phyloP scores from a whole-genome alignment of 106 monocot genomes.

The Chionographis japonica region DNA sequence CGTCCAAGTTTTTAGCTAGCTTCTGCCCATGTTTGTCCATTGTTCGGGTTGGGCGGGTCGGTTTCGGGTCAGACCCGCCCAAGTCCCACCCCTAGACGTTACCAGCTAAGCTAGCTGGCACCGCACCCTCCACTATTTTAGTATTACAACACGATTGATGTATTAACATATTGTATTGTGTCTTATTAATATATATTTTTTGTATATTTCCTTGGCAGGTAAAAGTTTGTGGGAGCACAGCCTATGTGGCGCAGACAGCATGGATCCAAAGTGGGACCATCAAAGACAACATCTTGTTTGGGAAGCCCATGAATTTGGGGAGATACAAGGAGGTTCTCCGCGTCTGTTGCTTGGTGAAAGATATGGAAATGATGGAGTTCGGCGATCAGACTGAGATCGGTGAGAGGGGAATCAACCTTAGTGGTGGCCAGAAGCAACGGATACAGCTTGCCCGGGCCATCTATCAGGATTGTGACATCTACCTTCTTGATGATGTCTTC shows the following conservation, averaged over 20 bases:
- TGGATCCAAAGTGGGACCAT: slow-evolving; percentile 99
- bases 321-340: slow-evolving; percentile 71
- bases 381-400: slow-evolving; percentile 99
- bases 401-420: slow-evolving; percentile 94
- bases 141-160: no score
- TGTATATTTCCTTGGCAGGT: slow-evolving; percentile 35
- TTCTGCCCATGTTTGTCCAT: no score
- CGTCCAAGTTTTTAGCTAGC: no score
- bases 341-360: slow-evolving; percentile 75
- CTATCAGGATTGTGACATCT: slow-evolving; percentile 90
- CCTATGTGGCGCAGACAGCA: slow-evolving; percentile 86
- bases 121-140: no score
- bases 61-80: no score
- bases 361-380: slow-evolving; percentile 98
- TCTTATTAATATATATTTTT: no score
- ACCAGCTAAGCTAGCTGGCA: no score
- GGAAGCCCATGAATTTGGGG: slow-evolving; percentile 42
- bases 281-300: slow-evolving; percentile 85
- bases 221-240: slow-evolving; percentile 77
- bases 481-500: slow-evolving; percentile 97
- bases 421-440: slow-evolving; percentile 96
- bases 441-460: slow-evolving; percentile 93
- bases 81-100: no score
- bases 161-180: no score
- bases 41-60: no score